A percentile compares a stretch with the other conserved stretches of the same genome.
Conservation (phyloP, 768 basidiomycete species). For the Daedaleopsis sinensis region DNA sequence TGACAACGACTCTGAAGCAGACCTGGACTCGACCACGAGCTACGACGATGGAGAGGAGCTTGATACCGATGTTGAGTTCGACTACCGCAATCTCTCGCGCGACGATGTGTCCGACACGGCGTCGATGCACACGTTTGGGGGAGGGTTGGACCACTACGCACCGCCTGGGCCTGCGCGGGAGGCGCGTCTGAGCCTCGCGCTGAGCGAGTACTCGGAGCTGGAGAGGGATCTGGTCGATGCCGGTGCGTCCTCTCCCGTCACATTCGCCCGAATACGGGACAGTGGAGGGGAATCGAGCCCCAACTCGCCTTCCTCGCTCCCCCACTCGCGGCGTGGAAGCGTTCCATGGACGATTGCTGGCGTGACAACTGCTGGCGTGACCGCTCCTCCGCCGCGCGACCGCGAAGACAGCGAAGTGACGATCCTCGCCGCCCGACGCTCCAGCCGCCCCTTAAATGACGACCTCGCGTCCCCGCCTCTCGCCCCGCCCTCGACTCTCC, state of each 20-base stretch:
- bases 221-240: constrained; percentile 7
- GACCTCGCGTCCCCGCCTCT: constrained; percentile 30
- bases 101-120: constrained; percentile 42
- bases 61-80: constrained; percentile 38
- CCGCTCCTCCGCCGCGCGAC: constrained; percentile 38
- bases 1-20: constrained; percentile 20
- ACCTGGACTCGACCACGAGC: constrained; percentile 18
- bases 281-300: constrained; percentile 9
- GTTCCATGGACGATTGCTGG: constrained; percentile 64
- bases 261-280: constrained; percentile 17
- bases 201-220: constrained; percentile 35
- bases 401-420: constrained; percentile 62
- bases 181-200: constrained; percentile 34
- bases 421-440: constrained; percentile 45
- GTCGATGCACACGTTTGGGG: constrained; percentile 54
- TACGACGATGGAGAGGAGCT: constrained; percentile 26
- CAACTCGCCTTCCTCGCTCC: constrained; percentile 8
- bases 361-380: constrained; percentile 20
- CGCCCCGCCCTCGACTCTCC: constrained; percentile 24
- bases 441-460: constrained; percentile 64
- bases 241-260: constrained; percentile 19
- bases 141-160: constrained; percentile 29
- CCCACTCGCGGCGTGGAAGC: constrained; percentile 50
- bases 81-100: constrained; percentile 29
- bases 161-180: constrained; percentile 27